These are phyloP conservation scores for Iris pallida DNA, from an alignment of 116 monocot genomes.

Conservation along the genomic window DNA sequence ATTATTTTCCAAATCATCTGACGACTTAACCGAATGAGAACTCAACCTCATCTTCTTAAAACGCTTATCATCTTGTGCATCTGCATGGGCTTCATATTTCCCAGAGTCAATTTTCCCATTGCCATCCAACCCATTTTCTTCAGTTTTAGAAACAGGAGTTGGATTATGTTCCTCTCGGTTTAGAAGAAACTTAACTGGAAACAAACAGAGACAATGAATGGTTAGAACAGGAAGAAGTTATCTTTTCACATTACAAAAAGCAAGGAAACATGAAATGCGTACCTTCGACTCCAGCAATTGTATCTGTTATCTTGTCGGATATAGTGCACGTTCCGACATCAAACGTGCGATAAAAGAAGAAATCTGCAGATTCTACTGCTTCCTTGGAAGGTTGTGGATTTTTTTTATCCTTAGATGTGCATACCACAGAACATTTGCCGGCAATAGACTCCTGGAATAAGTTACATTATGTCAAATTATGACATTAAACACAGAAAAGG, in stretches of 20 bases:
- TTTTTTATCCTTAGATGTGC: slow-evolving; percentile 56
- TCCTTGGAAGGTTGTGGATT: slow-evolving; percentile 55
- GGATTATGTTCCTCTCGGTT: slow-evolving; percentile 19
- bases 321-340: slow-evolving; percentile 55
- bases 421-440: slow-evolving; percentile 76
- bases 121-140: slow-evolving; percentile 2
- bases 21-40: background rate
- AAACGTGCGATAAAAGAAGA: slow-evolving; percentile 58
- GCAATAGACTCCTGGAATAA: slow-evolving; percentile 62
- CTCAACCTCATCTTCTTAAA: slow-evolving; percentile 17
- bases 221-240: background rate
- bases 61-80: slow-evolving; percentile 10
- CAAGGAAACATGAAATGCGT: background rate
- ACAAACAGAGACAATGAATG: background rate
- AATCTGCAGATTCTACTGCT: slow-evolving; percentile 55
- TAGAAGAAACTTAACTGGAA: slow-evolving; percentile 33
- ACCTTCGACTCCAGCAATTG: slow-evolving; percentile 65
- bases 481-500: background rate
- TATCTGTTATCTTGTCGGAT: slow-evolving; percentile 45
- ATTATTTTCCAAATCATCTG: slow-evolving; percentile 6
- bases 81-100: slow-evolving; percentile 15
- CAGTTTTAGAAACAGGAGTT: slow-evolving; percentile 2
- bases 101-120: background rate
- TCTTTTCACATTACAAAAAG: background rate
- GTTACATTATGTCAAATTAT: background rate